Percentiles rank a stretch among this genome's conserved stretches.
These are phyloP conservation scores for Physcia stellaris DNA, from an alignment of 495 filamentous ascomycete species.

Conservation along the genomic window DNA sequence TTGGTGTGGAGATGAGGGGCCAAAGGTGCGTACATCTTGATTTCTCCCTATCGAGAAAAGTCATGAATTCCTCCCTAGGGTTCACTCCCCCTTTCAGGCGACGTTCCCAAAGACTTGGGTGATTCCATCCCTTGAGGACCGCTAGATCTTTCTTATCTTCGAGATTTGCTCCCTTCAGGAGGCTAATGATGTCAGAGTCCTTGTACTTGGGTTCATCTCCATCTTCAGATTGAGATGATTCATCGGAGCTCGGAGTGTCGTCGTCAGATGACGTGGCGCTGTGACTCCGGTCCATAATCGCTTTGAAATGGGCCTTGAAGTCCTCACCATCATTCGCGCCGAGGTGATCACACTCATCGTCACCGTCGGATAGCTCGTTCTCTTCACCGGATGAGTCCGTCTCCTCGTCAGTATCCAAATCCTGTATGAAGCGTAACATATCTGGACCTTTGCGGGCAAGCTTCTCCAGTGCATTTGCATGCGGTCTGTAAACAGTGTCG, in stretches of 20 bases:
- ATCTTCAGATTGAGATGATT: background rate
- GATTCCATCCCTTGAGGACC: constrained; percentile 4
- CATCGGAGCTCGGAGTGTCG: background rate
- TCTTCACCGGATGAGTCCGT: constrained; percentile 5
- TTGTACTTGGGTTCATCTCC: background rate
- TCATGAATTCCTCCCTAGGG: constrained; percentile 9
- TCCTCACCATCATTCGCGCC: constrained; percentile 4
- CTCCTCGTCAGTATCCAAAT: constrained; percentile 15
- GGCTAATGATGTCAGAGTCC: background rate
- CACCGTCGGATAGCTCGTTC: constrained; percentile 11
- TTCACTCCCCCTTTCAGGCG: constrained; percentile 8
- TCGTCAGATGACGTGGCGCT: background rate
- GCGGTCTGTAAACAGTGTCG: constrained; percentile 23
- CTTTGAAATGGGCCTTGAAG: background rate
- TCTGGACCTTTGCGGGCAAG: constrained; percentile 18
- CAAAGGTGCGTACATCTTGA: constrained; percentile 18
- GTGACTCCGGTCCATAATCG: background rate
- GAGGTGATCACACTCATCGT: constrained; percentile 11
- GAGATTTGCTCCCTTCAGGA: constrained; percentile 3
- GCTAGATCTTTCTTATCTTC: constrained; percentile 5
- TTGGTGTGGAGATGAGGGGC: background rate
- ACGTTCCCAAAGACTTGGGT: background rate
- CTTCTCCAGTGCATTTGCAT: constrained; percentile 23
- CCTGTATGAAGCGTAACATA: constrained; percentile 16
- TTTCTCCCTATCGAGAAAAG: constrained; percentile 22